Base-by-base conservation (phyloP, 2,329 filamentous ascomycete genomes). In the Colletotrichum zoysiae region DNA sequence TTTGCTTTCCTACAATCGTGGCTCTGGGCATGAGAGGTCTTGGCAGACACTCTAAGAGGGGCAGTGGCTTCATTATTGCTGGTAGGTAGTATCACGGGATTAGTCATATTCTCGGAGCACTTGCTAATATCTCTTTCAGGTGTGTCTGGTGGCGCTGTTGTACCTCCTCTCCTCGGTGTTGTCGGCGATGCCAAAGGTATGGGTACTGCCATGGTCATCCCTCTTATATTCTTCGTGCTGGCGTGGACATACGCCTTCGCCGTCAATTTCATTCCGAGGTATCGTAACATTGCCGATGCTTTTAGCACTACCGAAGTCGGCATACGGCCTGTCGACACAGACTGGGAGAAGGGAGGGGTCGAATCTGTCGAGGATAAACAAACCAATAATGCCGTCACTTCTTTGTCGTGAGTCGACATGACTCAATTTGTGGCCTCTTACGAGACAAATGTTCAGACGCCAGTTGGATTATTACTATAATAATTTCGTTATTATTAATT, bases 1-100 rank as follows among this genome's bases (percentile, higher is more conserved):
- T 88, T 74, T 86, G 86, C 78, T 90, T 90, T 78, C 86, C 88
- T 1, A 89, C 87, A 35, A 89, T 90, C 73, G 87, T 90, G 57
- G 87, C 87, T 0, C 81, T 90, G 7, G 86, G 86, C 0, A 88
- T 90, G 78, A 83, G 87, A 26, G 88, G 87, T 1, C 82, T 90
- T 1, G 93, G 93, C 7, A 88, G 90, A 23, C 91, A 95, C 82
- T 93, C 91, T 46, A 95, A 95, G 84, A 88, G 92, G 72, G 93
- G 93, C 1, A 91, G 90, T 2, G 92, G 92, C 0, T 84, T 86
- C 74, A 86, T 90, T 44, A 84, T 90, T 1, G 86, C 83, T 1
- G 86, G 87, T 87, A 0, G 84, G 70, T 48, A 1, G 18, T 55
- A 5, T 5, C 2, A 4, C 26, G 3, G 26, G 5, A 46, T 3